phyloP scores from a whole-genome alignment of 768 basidiomycete genomes.

The Collybia sordida region DNA sequence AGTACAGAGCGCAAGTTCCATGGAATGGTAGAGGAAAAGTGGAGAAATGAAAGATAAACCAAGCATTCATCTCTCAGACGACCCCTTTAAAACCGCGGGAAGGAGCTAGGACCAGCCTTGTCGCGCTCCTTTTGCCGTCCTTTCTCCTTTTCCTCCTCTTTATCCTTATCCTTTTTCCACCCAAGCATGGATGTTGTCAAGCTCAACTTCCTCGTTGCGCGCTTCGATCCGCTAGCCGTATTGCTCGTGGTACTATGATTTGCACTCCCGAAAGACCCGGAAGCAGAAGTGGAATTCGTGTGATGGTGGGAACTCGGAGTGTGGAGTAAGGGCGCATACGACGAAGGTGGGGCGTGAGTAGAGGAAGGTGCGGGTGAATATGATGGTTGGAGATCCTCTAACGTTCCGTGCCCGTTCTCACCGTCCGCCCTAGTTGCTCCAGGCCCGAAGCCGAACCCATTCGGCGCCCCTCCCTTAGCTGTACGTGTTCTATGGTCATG shows the following conservation, averaged over 20 bases:
- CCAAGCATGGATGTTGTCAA: slow-evolving; percentile 60
- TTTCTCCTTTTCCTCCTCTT: slow-evolving; percentile 32
- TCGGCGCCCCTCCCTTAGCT: slow-evolving; percentile 4
- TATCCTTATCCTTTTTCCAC: slow-evolving; percentile 52
- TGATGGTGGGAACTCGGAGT: no score
- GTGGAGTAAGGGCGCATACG: no score
- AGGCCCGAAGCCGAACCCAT: not conserved
- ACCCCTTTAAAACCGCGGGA: not conserved
- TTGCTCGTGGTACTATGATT: slow-evolving; percentile 17
- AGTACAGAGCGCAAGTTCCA: not conserved
- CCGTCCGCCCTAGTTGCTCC: not conserved
- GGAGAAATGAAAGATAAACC: not conserved
- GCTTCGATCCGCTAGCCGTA: slow-evolving; percentile 28
- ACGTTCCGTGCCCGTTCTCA: not conserved
- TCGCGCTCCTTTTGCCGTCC: slow-evolving; percentile 21
- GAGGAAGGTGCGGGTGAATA: no score
- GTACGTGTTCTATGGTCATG: not conserved
- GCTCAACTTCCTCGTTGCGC: slow-evolving; percentile 66
- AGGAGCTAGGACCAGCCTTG: slow-evolving; percentile 13
- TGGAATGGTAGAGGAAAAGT: not conserved
- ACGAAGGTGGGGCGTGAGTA: no score
- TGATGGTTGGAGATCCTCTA: no score
- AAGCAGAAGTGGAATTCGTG: slow-evolving; percentile 10
- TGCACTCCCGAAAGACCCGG: not conserved
- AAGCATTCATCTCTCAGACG: not conserved